Evolutionary conservation across 2,329 filamentous ascomycete species (phyloP), one percentile per base, ranked within the genome.

Genomic region (Fusarium transvaalense): DNA sequence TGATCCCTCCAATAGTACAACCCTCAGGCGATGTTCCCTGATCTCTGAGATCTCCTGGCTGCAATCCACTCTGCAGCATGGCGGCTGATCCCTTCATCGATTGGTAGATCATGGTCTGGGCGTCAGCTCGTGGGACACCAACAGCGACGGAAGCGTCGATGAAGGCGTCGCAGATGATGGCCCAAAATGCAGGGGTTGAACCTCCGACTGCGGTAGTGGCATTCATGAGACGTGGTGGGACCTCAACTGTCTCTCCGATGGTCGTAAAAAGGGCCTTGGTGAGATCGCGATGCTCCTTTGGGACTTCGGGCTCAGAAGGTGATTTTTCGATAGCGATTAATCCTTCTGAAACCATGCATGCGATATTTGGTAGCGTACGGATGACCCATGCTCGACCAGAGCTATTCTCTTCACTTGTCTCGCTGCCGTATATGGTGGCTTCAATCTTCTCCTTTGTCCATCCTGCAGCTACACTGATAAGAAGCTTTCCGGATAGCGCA

Each of bases 71-170:
- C 31, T 79, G 81, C 37, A 88, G 76, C 39, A 89, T 81, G 55
- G 81, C 82, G 0, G 86, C 85, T 0, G 86, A 86, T 1, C 88
- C 87, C 47, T 81, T 79, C 83, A 88, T 87, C 2, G 84, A 85
- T 76, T 89, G 87, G 14, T 85, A 84, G 59, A 86, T 85, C 84
- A 89, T 89, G 5, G 82, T 76, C 62, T 86, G 84, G 0, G 87
- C 87, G 67, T 85, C 81, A 4, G 82, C 82, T 13, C 86, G 75
- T 0, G 86, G 86, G 17, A 90, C 72, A 0, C 88, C 88, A 77
- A 88, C 87, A 0, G 87, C 86, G 1, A 89, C 86, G 0, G 84
- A 85, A 0, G 86, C 87, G 61, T 89, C 87, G 4, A 86, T 85
- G 55, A 89, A 79, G 0, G 85, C 85, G 65, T 90, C 88, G 14